A percentile compares a stretch with the other conserved stretches of the same genome.
phyloP scores from a whole-genome alignment of 352 stramenopile genomes.

The Pythium guiyangense region DNA sequence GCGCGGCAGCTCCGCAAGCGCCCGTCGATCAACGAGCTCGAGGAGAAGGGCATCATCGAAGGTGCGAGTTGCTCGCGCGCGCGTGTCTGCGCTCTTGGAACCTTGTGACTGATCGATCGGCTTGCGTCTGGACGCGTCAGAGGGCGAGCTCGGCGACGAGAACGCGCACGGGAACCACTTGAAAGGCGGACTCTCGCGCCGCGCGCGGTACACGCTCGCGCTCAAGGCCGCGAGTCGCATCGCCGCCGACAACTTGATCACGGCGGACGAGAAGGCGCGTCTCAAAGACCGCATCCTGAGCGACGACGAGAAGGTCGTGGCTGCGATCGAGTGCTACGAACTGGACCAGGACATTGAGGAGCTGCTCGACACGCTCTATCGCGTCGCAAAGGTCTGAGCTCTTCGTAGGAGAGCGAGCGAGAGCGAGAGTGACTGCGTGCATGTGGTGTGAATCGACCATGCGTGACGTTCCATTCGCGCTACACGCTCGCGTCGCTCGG shows the following conservation, averaged over 20 bases:
- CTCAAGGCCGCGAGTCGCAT: constrained; percentile 76
- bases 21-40: constrained; percentile 63
- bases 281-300: constrained; percentile 83
- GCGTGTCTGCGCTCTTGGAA: no score
- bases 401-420: no score
- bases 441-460: no score
- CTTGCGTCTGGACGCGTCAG: constrained; percentile 20
- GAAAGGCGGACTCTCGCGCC: constrained; percentile 48
- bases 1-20: constrained; percentile 64
- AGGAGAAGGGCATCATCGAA: constrained; percentile 75
- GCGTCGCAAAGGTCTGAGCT: constrained; percentile 68
- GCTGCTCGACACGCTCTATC: constrained; percentile 81
- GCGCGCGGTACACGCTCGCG: constrained; percentile 72
- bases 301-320: constrained; percentile 71
- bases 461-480: no score
- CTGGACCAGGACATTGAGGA: constrained; percentile 80
- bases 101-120: no score
- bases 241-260: constrained; percentile 79
- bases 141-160: constrained; percentile 59
- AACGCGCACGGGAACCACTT: constrained; percentile 23
- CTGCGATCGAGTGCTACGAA: constrained; percentile 79
- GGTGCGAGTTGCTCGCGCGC: no score
- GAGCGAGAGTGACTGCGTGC: no score
- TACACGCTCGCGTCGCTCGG: constrained; percentile 29
- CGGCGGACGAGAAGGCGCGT: constrained; percentile 64